A percentile compares a stretch with the other conserved stretches of the same genome.
Conservation (phyloP, 129 eudicot genomes). For the Helianthus tuberosus region DNA sequence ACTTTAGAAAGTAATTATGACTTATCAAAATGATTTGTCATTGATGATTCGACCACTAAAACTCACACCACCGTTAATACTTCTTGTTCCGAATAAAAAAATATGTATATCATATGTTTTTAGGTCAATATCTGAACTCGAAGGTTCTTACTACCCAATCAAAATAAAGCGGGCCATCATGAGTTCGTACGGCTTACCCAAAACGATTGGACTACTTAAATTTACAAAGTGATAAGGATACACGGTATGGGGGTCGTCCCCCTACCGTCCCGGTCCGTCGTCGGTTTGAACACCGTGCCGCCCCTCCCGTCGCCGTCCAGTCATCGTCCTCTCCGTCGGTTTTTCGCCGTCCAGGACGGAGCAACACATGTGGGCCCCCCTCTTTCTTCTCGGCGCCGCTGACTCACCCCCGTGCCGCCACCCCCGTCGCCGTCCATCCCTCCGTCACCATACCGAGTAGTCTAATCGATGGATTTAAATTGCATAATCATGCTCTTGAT, state of each 20-base stretch:
- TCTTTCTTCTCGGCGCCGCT: too few relatives aligned
- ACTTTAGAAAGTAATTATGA: not conserved
- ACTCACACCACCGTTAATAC: slow-evolving; percentile 6
- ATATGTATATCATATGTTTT: not conserved
- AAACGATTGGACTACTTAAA: slow-evolving; percentile 12
- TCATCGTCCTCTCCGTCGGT: too few relatives aligned
- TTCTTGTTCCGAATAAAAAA: slow-evolving; percentile 7
- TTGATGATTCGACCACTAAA: slow-evolving; percentile 8
- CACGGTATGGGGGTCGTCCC: too few relatives aligned
- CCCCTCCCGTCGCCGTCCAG: too few relatives aligned
- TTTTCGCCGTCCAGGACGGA: too few relatives aligned
- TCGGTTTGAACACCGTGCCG: too few relatives aligned
- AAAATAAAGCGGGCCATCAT: slow-evolving; percentile 23
- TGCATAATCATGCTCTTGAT: slow-evolving; percentile 3
- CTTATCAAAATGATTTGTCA: not conserved
- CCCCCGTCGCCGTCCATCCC: too few relatives aligned
- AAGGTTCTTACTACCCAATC: slow-evolving; percentile 11
- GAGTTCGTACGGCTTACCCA: slow-evolving; percentile 18
- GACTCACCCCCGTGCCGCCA: too few relatives aligned
- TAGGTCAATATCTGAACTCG: slow-evolving; percentile 19
- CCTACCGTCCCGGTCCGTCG: too few relatives aligned
- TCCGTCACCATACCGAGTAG: too few relatives aligned
- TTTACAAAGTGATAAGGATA: not conserved
- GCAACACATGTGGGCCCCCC: too few relatives aligned
- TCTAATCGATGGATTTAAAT: not conserved